Percentiles rank a stretch among this genome's conserved stretches.
These are phyloP conservation scores for Stagonosporopsis rhizophila DNA, from an alignment of 2,329 filamentous ascomycete species.

Conservation along the genomic window DNA sequence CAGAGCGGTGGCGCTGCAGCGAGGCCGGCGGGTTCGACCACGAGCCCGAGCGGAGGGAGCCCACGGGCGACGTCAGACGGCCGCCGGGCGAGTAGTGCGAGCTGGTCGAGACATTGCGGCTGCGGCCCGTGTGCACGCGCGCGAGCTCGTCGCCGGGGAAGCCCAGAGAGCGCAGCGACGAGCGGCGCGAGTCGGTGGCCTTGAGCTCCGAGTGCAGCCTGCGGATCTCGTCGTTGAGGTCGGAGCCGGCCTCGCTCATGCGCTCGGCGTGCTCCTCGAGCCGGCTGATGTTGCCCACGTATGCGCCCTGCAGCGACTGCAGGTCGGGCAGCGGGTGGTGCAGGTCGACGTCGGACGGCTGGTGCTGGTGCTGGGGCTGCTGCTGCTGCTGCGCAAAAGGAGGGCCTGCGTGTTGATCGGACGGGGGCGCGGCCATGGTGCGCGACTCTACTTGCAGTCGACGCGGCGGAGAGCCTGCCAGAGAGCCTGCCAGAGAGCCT, in stretches of 20 bases:
- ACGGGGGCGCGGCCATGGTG: no score
- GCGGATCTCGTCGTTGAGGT: conserved; percentile 79
- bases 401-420: no score
- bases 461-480: no score
- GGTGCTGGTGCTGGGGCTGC: no score
- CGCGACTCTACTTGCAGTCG: no score
- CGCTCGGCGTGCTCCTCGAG: conserved; percentile 79
- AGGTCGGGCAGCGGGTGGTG: conserved; percentile 68
- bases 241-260: conserved; percentile 73
- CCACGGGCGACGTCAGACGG: conserved; percentile 71
- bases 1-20: conserved; percentile 48
- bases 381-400: no score
- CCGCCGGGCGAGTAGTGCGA: conserved; percentile 50
- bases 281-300: conserved; percentile 71
- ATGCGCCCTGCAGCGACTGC: conserved; percentile 67
- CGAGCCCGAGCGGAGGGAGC: conserved; percentile 63
- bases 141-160: conserved; percentile 47
- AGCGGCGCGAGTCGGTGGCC: conserved; percentile 70
- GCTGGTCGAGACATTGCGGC: conserved; percentile 52
- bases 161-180: conserved; percentile 64
- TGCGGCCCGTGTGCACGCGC: conserved; percentile 39
- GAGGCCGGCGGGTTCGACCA: conserved; percentile 47
- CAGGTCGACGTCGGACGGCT: conserved; percentile 14
- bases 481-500: no score
- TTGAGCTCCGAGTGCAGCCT: conserved; percentile 75